Evolutionary conservation across 495 filamentous ascomycete genomes (phyloP).

Genomic region (Xylaria grammica): DNA sequence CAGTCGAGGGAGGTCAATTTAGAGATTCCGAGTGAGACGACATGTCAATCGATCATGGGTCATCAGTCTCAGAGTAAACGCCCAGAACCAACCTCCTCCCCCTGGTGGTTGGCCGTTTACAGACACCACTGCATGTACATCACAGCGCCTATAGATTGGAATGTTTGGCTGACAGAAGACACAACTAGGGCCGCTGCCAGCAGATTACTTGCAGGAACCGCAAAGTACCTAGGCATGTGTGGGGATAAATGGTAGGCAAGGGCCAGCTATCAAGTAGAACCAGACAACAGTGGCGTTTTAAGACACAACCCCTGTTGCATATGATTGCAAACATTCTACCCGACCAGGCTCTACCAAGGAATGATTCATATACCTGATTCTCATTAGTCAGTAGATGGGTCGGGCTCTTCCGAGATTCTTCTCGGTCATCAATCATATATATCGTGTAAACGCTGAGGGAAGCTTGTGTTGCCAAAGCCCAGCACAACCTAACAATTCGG

Average conservation of each 20-base stretch:
- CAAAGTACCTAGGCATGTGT: background rate
- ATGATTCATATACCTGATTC: background rate
- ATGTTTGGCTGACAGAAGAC: slow-evolving; percentile 7
- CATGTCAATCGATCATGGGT: slow-evolving; percentile 16
- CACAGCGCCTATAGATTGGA: background rate
- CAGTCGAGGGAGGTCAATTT: background rate
- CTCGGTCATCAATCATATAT: background rate
- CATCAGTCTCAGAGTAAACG: background rate
- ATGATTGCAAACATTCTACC: slow-evolving; percentile 12
- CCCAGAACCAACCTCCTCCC: slow-evolving; percentile 1
- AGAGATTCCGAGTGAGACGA: slow-evolving; percentile 10
- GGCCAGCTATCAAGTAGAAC: background rate
- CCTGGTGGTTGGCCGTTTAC: slow-evolving; percentile 12
- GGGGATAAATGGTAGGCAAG: slow-evolving; percentile 8
- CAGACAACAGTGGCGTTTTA: slow-evolving; percentile 16
- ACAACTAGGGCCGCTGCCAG: background rate
- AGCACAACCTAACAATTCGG: background rate
- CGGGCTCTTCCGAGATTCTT: slow-evolving; percentile 10
- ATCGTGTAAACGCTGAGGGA: background rate
- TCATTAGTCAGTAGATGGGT: background rate
- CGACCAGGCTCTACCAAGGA: background rate
- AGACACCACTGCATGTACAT: slow-evolving; percentile 19
- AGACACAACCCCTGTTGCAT: slow-evolving; percentile 18
- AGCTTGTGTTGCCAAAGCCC: background rate
- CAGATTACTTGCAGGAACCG: slow-evolving; percentile 13